Base-by-base conservation (phyloP, 805 yeast genomes). In the Nakazawaea laoshanensis region DNA sequence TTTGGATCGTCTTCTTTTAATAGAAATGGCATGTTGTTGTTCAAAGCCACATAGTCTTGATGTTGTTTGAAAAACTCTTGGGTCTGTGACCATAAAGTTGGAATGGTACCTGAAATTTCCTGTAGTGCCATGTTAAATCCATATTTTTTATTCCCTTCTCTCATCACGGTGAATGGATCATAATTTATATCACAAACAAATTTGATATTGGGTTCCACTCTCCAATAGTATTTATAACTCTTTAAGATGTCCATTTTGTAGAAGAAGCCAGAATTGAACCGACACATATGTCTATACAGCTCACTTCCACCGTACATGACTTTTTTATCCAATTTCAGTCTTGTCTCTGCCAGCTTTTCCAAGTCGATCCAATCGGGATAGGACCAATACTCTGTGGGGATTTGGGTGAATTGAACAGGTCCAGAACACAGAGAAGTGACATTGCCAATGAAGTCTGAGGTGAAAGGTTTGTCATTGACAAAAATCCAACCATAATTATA, bases 231-330 rank as follows among this genome's bases (percentile, higher is more conserved):
- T 33, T 65, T 66, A 48, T 67, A 71, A 4, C 57, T 57, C 14
- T 52, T 45, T 50, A 71, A 42, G 22, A 66, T 50, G 19, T 61
- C 59, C 47, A 67, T 61, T 43, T 66, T 60, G 56, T 64, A 71
- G 50, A 71, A 70, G 43, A 77, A 79, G 39, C 72, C 72, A 19
- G 61, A 53, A 33, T 53, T 58, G 40, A 50, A 66, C 19, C 72
- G 47, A 38, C 70, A 66, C 94, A 83, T 83, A 50, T 77, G 80
- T 41, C 89, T 62, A 50, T 83, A 83, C 12, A 74, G 60, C 34
- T 71, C 70, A 11, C 70, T 61, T 10, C 59, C 71, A 11, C 78
- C 87, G 48, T 81, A 81, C 9, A 68, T 59, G 18, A 77, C 64
- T 9, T 45, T 38, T 14, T 50, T 40, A 7, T 5, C 12, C 48